Conservation (phyloP, 2,329 filamentous ascomycete species). For the Ophiosphaerella herpotricha region DNA sequence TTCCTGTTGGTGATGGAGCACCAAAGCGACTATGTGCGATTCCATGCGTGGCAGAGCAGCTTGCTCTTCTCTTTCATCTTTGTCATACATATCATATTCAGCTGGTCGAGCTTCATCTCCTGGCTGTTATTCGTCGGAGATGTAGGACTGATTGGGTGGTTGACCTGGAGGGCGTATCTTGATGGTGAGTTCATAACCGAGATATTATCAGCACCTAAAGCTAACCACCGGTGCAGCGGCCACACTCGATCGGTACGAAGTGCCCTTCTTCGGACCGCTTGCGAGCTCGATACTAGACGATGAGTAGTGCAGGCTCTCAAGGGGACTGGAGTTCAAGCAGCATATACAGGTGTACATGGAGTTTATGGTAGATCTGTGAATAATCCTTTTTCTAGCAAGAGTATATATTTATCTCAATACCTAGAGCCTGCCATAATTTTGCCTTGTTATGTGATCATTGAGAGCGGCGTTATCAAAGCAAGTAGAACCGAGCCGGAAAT, state of each 20-base stretch:
- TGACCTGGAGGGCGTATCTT: slow-evolving; percentile 79
- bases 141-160: slow-evolving; percentile 72
- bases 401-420: too few relatives aligned
- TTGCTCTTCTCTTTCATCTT: slow-evolving; percentile 76
- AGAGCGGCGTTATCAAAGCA: too few relatives aligned
- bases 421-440: too few relatives aligned
- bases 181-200: slow-evolving; percentile 65
- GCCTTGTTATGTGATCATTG: too few relatives aligned
- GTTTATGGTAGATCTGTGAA: too few relatives aligned
- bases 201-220: background rate
- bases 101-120: slow-evolving; percentile 80
- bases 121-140: slow-evolving; percentile 83
- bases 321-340: slow-evolving; percentile 12
- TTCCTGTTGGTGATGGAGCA: slow-evolving; percentile 84
- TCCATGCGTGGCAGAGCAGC: slow-evolving; percentile 95
- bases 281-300: slow-evolving; percentile 91
- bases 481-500: background rate
- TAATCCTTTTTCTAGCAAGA: too few relatives aligned
- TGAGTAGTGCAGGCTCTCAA: slow-evolving; percentile 57
- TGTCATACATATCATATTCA: slow-evolving; percentile 79
- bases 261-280: slow-evolving; percentile 82
- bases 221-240: slow-evolving; percentile 54
- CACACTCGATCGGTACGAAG: slow-evolving; percentile 72
- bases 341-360: background rate
- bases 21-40: slow-evolving; percentile 96